Conservation (phyloP, 2,329 filamentous ascomycete genomes). For the Fusarium pseudograminearum region DNA sequence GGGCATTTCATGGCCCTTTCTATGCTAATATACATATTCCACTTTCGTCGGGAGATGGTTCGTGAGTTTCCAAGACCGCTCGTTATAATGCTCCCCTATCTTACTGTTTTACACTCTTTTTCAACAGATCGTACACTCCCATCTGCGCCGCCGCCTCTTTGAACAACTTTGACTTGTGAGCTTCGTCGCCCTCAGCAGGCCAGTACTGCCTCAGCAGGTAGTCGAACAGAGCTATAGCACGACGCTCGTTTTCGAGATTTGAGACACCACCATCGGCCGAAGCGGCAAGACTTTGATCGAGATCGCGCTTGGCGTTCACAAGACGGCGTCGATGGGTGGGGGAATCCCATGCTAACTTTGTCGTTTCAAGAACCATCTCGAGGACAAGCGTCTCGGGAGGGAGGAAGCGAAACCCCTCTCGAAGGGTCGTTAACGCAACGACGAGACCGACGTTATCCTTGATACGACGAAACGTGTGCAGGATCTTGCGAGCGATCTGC, state of each 20-base stretch:
- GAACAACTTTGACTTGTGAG: slow-evolving; percentile 46
- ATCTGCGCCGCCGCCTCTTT: slow-evolving; percentile 56
- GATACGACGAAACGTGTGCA: slow-evolving; percentile 64
- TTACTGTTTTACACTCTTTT: slow-evolving; percentile 31
- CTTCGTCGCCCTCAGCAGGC: slow-evolving; percentile 45
- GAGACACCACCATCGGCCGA: slow-evolving; percentile 50
- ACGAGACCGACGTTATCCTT: slow-evolving; percentile 60
- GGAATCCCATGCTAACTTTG: slow-evolving; percentile 59
- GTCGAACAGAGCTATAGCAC: slow-evolving; percentile 57
- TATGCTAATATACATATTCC: slow-evolving; percentile 23
- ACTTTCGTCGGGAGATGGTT: slow-evolving; percentile 14
- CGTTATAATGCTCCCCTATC: slow-evolving; percentile 9
- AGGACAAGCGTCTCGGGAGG: slow-evolving; percentile 61
- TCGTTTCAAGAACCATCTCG: slow-evolving; percentile 60
- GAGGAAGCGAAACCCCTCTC: slow-evolving; percentile 58
- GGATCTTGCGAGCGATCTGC: slow-evolving; percentile 62
- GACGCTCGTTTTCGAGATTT: slow-evolving; percentile 53
- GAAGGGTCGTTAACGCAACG: slow-evolving; percentile 59
- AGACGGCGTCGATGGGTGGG: slow-evolving; percentile 56
- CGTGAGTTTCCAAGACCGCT: not conserved
- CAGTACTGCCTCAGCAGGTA: slow-evolving; percentile 58
- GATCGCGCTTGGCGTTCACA: slow-evolving; percentile 56
- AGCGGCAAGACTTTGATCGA: slow-evolving; percentile 55
- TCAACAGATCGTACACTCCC: slow-evolving; percentile 56
- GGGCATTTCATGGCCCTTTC: not conserved